These are phyloP conservation scores for Asterophora parasitica DNA, from an alignment of 768 basidiomycete species.

Conservation along the genomic window DNA sequence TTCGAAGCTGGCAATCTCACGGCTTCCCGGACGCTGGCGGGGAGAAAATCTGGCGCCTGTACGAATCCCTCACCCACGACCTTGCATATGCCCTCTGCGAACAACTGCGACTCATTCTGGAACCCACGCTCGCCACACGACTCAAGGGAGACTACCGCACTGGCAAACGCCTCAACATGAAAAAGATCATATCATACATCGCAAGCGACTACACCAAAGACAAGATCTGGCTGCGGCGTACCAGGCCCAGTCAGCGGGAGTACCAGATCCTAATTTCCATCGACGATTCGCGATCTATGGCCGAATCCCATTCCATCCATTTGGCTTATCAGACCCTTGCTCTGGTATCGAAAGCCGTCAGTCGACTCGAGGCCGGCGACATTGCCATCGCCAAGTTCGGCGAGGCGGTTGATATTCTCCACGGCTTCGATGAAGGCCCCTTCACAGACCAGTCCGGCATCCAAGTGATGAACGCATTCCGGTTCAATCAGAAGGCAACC, in stretches of 20 bases:
- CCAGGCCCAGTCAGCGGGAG: constrained; percentile 88
- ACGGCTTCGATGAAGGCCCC: constrained; percentile 78
- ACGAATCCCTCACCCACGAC: constrained; percentile 86
- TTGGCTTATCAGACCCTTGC: constrained; percentile 93
- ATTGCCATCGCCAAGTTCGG: constrained; percentile 91
- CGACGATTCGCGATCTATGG: constrained; percentile 97
- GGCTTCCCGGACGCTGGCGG: constrained; percentile 54
- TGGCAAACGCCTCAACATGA: constrained; percentile 98
- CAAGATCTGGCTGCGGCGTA: constrained; percentile 97
- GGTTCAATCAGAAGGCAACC: constrained; percentile 85
- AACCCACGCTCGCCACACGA: constrained; percentile 90
- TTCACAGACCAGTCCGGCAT: constrained; percentile 79
- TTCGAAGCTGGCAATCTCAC: constrained; percentile 56
- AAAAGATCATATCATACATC: constrained; percentile 96
- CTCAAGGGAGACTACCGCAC: constrained; percentile 96
- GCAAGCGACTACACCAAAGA: constrained; percentile 99
- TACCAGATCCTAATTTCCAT: constrained; percentile 94
- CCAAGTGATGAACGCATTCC: constrained; percentile 78
- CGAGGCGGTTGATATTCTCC: constrained; percentile 79
- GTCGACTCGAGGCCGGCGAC: constrained; percentile 92
- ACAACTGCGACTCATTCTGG: constrained; percentile 92
- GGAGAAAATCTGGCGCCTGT: constrained; percentile 85
- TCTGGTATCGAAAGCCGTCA: constrained; percentile 85
- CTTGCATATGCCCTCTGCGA: constrained; percentile 92
- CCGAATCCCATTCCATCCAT: constrained; percentile 86